A percentile compares a stretch with the other conserved stretches of the same genome.
These are phyloP conservation scores for Fusarium mangiferae DNA, from an alignment of 2,329 filamentous ascomycete genomes.

Conservation along the genomic window DNA sequence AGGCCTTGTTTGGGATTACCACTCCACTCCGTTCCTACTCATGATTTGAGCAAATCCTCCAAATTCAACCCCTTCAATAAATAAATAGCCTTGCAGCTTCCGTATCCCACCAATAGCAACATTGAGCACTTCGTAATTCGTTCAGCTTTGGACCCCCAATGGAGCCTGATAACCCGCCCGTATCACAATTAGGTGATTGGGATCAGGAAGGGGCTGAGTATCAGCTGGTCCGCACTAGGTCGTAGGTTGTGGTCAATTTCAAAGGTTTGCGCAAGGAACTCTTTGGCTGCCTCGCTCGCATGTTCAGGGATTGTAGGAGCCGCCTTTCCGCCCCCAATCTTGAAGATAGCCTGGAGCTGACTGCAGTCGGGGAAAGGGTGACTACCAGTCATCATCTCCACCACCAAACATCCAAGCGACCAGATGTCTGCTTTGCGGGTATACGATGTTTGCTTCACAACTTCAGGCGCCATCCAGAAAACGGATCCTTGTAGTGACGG, in stretches of 20 bases:
- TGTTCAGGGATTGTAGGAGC: slow-evolving; percentile 89
- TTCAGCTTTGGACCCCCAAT: neutral
- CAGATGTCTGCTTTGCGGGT: slow-evolving; percentile 99
- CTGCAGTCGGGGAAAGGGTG: slow-evolving; percentile 98
- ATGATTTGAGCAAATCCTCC: neutral
- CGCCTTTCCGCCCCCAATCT: slow-evolving; percentile 90
- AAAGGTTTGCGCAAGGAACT: slow-evolving; percentile 89
- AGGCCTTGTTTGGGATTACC: slow-evolving; percentile 8
- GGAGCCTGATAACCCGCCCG: neutral
- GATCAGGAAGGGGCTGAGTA: slow-evolving; percentile 83
- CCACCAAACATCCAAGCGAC: slow-evolving; percentile 95
- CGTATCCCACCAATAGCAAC: neutral
- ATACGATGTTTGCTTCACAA: slow-evolving; percentile 97
- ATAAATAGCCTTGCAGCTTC: neutral
- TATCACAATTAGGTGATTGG: slow-evolving; percentile 65
- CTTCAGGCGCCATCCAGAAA: slow-evolving; percentile 99
- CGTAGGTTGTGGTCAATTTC: slow-evolving; percentile 94
- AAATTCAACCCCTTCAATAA: neutral
- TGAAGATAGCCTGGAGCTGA: slow-evolving; percentile 98
- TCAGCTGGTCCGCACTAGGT: slow-evolving; percentile 90
- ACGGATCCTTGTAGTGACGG: slow-evolving; percentile 94
- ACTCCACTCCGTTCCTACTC: neutral
- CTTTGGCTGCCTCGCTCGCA: slow-evolving; percentile 83
- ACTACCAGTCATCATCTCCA: slow-evolving; percentile 98
- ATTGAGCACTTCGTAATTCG: slow-evolving; percentile 15